A percentile compares a stretch with the other conserved stretches of the same genome.
Conservation (phyloP, 768 basidiomycete genomes). For the Hypholoma fasciculare region DNA sequence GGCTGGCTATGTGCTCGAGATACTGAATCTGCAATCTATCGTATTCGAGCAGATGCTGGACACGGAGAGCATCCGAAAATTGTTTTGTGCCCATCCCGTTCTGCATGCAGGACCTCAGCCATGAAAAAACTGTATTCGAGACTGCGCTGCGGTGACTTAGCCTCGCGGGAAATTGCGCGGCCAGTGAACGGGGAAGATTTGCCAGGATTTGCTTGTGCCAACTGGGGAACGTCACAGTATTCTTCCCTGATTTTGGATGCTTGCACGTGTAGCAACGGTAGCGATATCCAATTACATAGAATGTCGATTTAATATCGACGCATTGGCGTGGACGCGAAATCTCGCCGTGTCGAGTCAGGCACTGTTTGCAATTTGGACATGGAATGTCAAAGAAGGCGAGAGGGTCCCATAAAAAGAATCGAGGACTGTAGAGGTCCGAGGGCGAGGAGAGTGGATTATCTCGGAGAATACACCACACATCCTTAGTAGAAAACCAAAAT, state of each 20-base stretch:
- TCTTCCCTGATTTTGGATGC: conserved; percentile 10
- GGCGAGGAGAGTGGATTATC: too few species aligned
- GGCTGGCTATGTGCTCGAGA: conserved; percentile 2
- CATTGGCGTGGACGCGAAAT: conserved; percentile 13
- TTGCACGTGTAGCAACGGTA: conserved; percentile 22
- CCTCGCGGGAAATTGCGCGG: conserved; percentile 22
- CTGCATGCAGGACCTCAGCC: conserved; percentile 22
- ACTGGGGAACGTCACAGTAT: conserved; percentile 22
- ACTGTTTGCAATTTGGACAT: too few species aligned
- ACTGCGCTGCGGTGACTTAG: conserved; percentile 23
- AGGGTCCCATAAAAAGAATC: too few species aligned
- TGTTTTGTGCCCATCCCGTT: conserved; percentile 27
- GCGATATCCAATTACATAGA: conserved; percentile 25
- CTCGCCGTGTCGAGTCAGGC: too few species aligned
- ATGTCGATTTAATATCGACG: conserved; percentile 16
- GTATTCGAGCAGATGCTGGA: conserved; percentile 18
- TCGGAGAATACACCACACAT: too few species aligned
- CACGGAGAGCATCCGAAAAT: conserved; percentile 23
- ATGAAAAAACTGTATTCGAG: conserved; percentile 9
- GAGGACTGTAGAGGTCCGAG: too few species aligned
- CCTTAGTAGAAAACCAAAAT: too few species aligned
- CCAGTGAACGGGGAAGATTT: conserved; percentile 17
- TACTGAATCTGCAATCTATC: conserved; percentile 22
- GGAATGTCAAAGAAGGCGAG: too few species aligned
- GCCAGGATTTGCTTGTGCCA: conserved; percentile 25